Conservation (phyloP, 2,329 filamentous ascomycete species). For the Penicillium hesseltinei region DNA sequence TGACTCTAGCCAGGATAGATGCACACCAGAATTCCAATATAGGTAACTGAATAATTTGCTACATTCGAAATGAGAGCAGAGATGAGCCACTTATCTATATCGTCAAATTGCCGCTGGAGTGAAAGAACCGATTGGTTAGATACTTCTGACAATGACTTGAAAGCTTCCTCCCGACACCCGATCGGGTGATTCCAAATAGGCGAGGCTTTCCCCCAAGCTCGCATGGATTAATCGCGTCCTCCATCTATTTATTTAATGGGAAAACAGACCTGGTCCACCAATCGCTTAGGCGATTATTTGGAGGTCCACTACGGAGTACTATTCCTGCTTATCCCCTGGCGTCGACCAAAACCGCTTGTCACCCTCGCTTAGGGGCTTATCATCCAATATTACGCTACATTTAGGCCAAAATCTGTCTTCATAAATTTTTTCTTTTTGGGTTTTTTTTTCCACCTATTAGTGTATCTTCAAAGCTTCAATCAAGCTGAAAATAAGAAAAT, state of each 20-base stretch:
- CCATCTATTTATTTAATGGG: not conserved
- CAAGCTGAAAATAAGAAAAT: not conserved
- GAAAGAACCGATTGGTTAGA: not conserved
- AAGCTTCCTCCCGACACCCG: not conserved
- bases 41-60: not conserved
- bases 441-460: too few species aligned
- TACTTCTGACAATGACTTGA: not conserved
- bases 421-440: too few species aligned
- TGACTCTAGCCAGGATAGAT: not conserved
- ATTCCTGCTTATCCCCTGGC: not conserved
- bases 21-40: not conserved
- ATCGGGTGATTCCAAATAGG: not conserved
- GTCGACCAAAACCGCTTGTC: not conserved
- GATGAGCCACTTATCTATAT: not conserved
- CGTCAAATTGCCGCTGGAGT: not conserved
- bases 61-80: conserved; percentile 2
- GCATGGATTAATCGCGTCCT: not conserved
- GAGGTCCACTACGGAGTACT: not conserved
- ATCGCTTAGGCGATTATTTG: not conserved
- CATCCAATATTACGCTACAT: not conserved
- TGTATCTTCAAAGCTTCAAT: not conserved
- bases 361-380: not conserved
- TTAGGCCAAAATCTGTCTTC: too few species aligned
- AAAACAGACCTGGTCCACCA: not conserved
- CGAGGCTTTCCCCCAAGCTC: not conserved